Evolutionary conservation across 352 stramenopile genomes (phyloP).

Genomic region (Phytophthora boehmeriae): DNA sequence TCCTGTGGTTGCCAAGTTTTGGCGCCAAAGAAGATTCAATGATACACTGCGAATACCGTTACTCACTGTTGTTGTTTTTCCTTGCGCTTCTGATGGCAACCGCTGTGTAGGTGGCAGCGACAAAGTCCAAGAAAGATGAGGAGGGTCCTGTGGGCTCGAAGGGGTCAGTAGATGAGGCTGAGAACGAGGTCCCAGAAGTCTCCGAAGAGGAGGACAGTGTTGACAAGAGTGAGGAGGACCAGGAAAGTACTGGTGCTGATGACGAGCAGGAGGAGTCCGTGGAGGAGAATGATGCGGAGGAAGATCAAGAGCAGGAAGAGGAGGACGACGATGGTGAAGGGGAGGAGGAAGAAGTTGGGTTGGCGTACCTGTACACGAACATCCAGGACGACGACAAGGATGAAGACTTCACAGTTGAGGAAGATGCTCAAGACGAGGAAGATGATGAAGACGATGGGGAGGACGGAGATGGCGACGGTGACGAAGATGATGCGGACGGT

Average conservation of each 20-base stretch:
- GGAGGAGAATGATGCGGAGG: constrained; percentile 39
- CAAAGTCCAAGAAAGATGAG: constrained; percentile 13
- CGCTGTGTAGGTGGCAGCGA: constrained; percentile 24
- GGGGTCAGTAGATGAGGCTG: constrained; percentile 23
- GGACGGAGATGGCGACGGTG: constrained; percentile 30
- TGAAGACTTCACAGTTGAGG: constrained; percentile 41
- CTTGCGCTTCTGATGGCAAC: constrained; percentile 10
- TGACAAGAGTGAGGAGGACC: constrained; percentile 28
- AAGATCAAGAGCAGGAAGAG: constrained; percentile 36
- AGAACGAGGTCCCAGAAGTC: constrained; percentile 22
- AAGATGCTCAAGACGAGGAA: constrained; percentile 34
- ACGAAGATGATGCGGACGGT: constrained; percentile 29
- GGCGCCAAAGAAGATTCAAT: background rate
- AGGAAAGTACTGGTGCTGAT: constrained; percentile 21
- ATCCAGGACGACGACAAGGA: constrained; percentile 61
- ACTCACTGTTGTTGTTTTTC: constrained; percentile 22
- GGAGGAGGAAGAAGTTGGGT: constrained; percentile 52
- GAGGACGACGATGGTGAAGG: constrained; percentile 25
- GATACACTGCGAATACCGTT: constrained; percentile 11
- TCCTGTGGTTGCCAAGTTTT: constrained; percentile 1
- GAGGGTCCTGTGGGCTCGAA: constrained; percentile 20
- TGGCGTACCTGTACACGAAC: constrained; percentile 72
- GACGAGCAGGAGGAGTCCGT: constrained; percentile 49
- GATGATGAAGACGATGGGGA: constrained; percentile 61
- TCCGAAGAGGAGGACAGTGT: constrained; percentile 31